Conservation (phyloP, 768 basidiomycete genomes). For the Cystobasidium tubakii region DNA sequence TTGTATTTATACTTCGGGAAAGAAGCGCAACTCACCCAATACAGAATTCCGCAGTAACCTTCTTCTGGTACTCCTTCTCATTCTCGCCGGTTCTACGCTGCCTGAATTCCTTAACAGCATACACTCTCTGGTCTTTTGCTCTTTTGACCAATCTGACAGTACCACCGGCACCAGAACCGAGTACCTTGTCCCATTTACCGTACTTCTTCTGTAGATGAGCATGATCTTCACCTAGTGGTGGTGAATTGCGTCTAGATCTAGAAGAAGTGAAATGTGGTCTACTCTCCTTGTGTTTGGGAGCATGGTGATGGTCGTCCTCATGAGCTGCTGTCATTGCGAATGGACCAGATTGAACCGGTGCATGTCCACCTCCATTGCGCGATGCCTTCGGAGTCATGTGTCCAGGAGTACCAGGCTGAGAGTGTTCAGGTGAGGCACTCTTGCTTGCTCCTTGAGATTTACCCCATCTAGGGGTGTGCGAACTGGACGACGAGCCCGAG, state of each 20-base stretch:
- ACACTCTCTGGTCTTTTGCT: slow-evolving; percentile 55
- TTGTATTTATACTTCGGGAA: neutral
- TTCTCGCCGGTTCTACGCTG: slow-evolving; percentile 80
- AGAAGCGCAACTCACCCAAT: slow-evolving; percentile 57
- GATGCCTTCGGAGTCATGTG: slow-evolving; percentile 31
- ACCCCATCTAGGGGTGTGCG: slow-evolving; percentile 33
- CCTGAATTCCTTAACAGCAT: slow-evolving; percentile 95
- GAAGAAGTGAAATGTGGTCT: neutral
- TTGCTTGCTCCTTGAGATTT: slow-evolving; percentile 18
- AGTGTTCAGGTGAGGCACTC: slow-evolving; percentile 31
- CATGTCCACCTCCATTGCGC: neutral
- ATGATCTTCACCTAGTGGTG: slow-evolving; percentile 74
- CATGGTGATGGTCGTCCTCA: neutral
- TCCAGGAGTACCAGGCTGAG: slow-evolving; percentile 40
- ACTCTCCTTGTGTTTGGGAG: neutral
- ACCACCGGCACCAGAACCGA: slow-evolving; percentile 95
- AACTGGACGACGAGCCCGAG: slow-evolving; percentile 27
- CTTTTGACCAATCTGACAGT: slow-evolving; percentile 89
- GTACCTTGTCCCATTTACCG: slow-evolving; percentile 93
- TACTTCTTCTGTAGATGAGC: slow-evolving; percentile 97
- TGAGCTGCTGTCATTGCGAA: slow-evolving; percentile 28
- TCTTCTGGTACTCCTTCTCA: slow-evolving; percentile 98
- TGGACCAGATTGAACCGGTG: neutral
- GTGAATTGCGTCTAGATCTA: slow-evolving; percentile 49
- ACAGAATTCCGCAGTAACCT: slow-evolving; percentile 98